These are phyloP conservation scores for Aspergillus brunneoviolaceus DNA, from an alignment of 2,329 filamentous ascomycete species.

Conservation along the genomic window DNA sequence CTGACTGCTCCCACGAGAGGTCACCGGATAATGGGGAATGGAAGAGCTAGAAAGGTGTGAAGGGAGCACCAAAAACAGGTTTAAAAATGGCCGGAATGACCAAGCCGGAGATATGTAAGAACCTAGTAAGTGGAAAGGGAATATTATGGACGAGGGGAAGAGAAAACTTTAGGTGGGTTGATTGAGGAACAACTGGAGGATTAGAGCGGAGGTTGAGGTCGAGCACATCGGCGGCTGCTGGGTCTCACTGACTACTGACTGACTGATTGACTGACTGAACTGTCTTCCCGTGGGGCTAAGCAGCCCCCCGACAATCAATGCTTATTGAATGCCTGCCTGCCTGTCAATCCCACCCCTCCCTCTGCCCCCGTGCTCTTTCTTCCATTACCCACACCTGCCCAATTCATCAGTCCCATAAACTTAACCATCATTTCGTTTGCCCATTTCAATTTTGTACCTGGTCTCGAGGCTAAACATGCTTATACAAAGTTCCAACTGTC, in stretches of 20 bases:
- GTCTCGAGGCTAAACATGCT: not conserved
- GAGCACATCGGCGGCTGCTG: constrained; percentile 12
- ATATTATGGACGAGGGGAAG: not conserved
- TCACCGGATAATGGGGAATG: constrained; percentile 1
- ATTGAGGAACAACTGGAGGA: constrained; percentile 3
- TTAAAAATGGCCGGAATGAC: not conserved
- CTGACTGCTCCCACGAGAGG: constrained; percentile 5
- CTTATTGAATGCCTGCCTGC: not conserved
- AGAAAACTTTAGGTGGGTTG: not conserved
- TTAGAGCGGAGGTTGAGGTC: constrained; percentile 7
- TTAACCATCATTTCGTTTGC: not conserved
- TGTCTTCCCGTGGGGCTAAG: constrained; percentile 15
- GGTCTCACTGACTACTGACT: constrained; percentile 1
- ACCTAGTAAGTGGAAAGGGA: not conserved
- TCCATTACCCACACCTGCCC: constrained; percentile 2
- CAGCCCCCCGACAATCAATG: constrained; percentile 5
- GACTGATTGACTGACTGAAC: constrained; percentile 6
- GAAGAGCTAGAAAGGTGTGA: not conserved
- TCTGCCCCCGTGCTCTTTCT: not conserved
- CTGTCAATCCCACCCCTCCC: not conserved
- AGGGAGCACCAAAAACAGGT: not conserved
- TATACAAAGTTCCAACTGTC: not conserved
- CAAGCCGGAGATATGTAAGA: not conserved
- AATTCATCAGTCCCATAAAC: not conserved
- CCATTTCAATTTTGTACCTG: not conserved